Evolutionary conservation across 2,329 filamentous ascomycete genomes (phyloP), one percentile per base, ranked within the genome.

Genomic region (Teratosphaeria destructans): DNA sequence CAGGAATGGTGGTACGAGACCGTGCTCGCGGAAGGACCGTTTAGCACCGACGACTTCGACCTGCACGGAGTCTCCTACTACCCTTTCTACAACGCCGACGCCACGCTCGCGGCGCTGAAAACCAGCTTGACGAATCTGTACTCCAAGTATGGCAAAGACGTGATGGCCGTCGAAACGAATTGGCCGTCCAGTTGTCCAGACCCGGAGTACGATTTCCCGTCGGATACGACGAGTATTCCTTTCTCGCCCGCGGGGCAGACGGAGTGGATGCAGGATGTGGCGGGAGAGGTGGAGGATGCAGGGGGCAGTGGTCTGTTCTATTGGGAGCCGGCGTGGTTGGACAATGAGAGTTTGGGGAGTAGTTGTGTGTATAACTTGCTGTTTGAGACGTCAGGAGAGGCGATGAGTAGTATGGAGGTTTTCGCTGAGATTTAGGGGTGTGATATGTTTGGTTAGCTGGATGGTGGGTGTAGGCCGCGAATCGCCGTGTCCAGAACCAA

Each of bases 261-360:
- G n/a, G 60, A 61, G 12, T 71, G 68, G 67, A 60, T 70, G 32
- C 59, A 65, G 27, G 65, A 66, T 57, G 65, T 72, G 14, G 64
- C 67, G 37, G 55, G 57, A 10, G 62, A 57, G 55, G 65, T 71
- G 3, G 59, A 63, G 39, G 55, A 49, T 10, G 63, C 62, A 23
- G 67, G 66, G 19, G 68, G 66, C 2, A 66, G 62, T 54, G 73
- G 74, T 1, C 29, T 71, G 23, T 67, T 67, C 54, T 71, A 71
- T 58, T 72, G 69, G 69, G 68, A 71, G 60, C 70, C 70, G 4
- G 66, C 69, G 5, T 71, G 67, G 67, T 52, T 70, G 26, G 63
- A 67, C 39, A 70, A 70, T 59, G 67, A 66, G 6, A 65, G 61
- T 1, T 58, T 69, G 55, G 69, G 68, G 8, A 67, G 63, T 58